phyloP scores from a whole-genome alignment of 176 grass and related monocot species.

The Calamus simplicifolius region DNA sequence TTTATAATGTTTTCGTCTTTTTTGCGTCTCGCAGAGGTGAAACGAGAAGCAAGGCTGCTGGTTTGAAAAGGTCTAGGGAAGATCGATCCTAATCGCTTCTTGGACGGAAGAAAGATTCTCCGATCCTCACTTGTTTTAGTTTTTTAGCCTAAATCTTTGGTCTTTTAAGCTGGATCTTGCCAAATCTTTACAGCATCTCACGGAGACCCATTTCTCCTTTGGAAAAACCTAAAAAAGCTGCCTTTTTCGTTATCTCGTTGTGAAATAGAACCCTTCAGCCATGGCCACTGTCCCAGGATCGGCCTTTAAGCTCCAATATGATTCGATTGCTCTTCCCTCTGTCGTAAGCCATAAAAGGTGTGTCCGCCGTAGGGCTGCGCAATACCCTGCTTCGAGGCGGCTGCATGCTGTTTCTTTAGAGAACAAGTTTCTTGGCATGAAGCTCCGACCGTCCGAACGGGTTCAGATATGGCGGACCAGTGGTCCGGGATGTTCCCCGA shows the following conservation, averaged over 20 bases:
- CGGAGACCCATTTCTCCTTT: not conserved
- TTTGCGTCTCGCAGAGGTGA: not conserved
- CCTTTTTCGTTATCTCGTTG: not conserved
- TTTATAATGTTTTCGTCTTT: not conserved
- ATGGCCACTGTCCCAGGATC: constrained; percentile 75
- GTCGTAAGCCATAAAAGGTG: constrained; percentile 19
- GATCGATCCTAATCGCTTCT: too few relatives aligned
- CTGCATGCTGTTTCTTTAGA: constrained; percentile 33
- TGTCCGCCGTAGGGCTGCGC: constrained; percentile 11
- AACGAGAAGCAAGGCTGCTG: not conserved
- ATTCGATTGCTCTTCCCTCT: constrained; percentile 13
- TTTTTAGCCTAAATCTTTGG: not conserved
- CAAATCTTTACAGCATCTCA: too few relatives aligned
- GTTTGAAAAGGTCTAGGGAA: too few relatives aligned
- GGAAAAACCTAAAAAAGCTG: not conserved
- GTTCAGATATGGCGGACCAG: constrained; percentile 28
- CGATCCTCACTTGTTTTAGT: too few relatives aligned
- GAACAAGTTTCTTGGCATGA: constrained; percentile 36
- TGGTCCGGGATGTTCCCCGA: constrained; percentile 8
- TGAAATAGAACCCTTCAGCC: not conserved
- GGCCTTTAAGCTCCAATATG: constrained; percentile 33
- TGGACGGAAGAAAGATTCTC: too few relatives aligned
- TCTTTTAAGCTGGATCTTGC: not conserved
- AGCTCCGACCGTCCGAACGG: constrained; percentile 36
- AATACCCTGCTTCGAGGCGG: constrained; percentile 27